Evolutionary conservation across 805 yeast species (phyloP).

Genomic region (Yarrowia sp.): DNA sequence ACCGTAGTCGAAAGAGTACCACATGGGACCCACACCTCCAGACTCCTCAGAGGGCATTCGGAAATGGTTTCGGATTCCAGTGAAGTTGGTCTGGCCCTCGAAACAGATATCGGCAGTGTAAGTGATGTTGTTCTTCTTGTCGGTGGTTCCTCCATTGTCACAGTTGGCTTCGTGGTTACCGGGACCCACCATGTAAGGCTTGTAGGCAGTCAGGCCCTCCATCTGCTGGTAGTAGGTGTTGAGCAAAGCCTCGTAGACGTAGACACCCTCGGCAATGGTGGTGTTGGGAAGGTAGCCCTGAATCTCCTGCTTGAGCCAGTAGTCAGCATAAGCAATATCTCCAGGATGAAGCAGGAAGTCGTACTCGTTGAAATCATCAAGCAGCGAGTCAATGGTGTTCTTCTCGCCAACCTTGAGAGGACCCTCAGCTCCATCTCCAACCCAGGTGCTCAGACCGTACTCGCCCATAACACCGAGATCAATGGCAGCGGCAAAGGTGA

Average conservation of each 20-base stretch:
- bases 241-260: constrained; percentile 32
- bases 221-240: constrained; percentile 33
- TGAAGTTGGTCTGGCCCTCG: constrained; percentile 36
- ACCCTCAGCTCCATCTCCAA: constrained; percentile 4
- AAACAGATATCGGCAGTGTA: constrained; percentile 30
- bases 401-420: constrained; percentile 22
- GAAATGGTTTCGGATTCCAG: constrained; percentile 36
- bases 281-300: constrained; percentile 29
- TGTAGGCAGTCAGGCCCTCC: constrained; percentile 30
- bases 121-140: constrained; percentile 24
- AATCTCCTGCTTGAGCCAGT: constrained; percentile 35
- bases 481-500: constrained; percentile 12
- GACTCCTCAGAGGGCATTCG: constrained; percentile 37
- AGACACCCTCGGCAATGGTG: constrained; percentile 26
- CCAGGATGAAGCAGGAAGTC: constrained; percentile 37
- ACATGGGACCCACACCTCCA: constrained; percentile 37
- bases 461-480: constrained; percentile 27
- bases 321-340: constrained; percentile 39
- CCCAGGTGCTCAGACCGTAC: constrained; percentile 26
- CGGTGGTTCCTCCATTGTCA: constrained; percentile 29
- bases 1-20: constrained; percentile 41
- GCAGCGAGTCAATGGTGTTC: constrained; percentile 33
- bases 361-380: constrained; percentile 30
- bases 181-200: constrained; percentile 35
- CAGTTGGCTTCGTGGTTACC: constrained; percentile 37